A percentile compares a stretch with the other conserved stretches of the same genome.
Conservation (phyloP, 2,329 filamentous ascomycete species). For the Pseudogymnoascus sp. region DNA sequence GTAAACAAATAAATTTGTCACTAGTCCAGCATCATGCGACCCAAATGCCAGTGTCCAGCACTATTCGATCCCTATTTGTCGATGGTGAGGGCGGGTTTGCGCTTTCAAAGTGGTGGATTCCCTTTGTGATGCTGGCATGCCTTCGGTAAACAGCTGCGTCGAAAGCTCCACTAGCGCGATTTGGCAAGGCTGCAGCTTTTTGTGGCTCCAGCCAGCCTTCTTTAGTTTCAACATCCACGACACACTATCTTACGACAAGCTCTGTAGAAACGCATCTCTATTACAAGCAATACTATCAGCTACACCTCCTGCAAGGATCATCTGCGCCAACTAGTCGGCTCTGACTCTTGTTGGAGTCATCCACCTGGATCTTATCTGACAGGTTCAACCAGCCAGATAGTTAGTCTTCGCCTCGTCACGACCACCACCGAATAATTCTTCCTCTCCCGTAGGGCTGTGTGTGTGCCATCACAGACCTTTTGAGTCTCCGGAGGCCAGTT, state of each 20-base stretch:
- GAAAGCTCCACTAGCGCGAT: slow-evolving; percentile 8
- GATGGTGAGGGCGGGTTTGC: neutral
- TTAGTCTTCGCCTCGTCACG: neutral
- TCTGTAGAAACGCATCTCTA: neutral
- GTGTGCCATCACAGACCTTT: neutral
- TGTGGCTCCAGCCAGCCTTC: neutral
- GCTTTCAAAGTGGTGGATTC: neutral
- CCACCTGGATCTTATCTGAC: neutral
- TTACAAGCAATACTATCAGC: neutral
- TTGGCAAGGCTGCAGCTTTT: neutral
- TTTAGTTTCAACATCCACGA: neutral
- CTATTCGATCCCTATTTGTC: slow-evolving; percentile 3
- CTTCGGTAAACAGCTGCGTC: slow-evolving; percentile 5
- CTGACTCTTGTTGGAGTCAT: neutral
- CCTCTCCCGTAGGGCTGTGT: neutral
- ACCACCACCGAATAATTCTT: neutral
- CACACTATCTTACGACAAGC: neutral
- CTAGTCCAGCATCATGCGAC: slow-evolving; percentile 6
- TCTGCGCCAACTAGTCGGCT: neutral
- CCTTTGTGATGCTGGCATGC: neutral
- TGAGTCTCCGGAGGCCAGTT: neutral
- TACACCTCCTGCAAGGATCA: neutral
- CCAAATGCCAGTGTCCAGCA: slow-evolving; percentile 6
- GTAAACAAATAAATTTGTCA: neutral
- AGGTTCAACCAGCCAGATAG: neutral